These are phyloP conservation scores for Rheum nobile DNA, from an alignment of 148 eudicot species.

Conservation along the genomic window DNA sequence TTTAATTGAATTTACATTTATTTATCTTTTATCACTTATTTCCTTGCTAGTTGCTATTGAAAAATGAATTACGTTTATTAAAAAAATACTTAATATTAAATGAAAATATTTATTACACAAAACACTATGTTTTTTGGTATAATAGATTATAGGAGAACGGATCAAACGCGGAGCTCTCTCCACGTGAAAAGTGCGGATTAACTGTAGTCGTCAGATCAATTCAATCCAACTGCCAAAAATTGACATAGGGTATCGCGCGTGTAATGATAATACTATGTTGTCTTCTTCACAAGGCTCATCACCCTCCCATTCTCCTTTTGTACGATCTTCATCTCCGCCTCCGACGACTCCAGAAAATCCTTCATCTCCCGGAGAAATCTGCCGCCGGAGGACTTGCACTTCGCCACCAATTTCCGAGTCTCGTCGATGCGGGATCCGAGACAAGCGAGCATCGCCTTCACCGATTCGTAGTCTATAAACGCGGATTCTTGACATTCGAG, in stretches of 20 bases:
- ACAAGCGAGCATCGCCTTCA: conserved; percentile 20
- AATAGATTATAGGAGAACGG: neutral
- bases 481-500: conserved; percentile 65
- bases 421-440: conserved; percentile 27
- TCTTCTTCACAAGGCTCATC: conserved; percentile 46
- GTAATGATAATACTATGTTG: conserved; percentile 77
- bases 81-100: too few relatives aligned
- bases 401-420: conserved; percentile 26
- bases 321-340: conserved; percentile 33
- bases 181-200: too few relatives aligned
- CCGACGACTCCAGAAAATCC: conserved; percentile 46
- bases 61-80: too few relatives aligned
- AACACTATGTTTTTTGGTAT: too few relatives aligned
- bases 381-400: conserved; percentile 25
- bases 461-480: conserved; percentile 35
- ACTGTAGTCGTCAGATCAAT: too few relatives aligned
- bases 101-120: too few relatives aligned
- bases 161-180: too few relatives aligned
- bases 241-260: too few relatives aligned
- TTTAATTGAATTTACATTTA: too few relatives aligned
- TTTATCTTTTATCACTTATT: too few relatives aligned
- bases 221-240: too few relatives aligned
- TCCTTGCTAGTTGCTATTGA: too few relatives aligned
- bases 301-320: conserved; percentile 40
- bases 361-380: conserved; percentile 51